Evolutionary conservation across 1,284 basidiomycete species (phyloP).

Genomic region (Agroathelia rolfsii): DNA sequence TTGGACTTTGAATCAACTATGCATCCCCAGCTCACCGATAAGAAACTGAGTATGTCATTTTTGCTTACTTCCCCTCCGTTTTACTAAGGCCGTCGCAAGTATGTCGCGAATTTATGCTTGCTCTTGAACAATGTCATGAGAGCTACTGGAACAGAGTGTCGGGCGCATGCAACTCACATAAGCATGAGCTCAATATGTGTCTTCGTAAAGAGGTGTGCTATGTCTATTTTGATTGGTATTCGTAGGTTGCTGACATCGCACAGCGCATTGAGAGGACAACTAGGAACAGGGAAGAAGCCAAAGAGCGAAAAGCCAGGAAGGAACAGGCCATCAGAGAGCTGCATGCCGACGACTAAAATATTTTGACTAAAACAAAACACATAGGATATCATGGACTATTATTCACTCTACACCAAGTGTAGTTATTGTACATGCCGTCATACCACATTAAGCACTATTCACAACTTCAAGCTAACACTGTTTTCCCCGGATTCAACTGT

Average conservation of each 20-base stretch:
- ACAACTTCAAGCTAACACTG: too few species aligned
- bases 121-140: slow-evolving; percentile 58
- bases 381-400: too few species aligned
- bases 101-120: slow-evolving; percentile 66
- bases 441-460: too few species aligned
- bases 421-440: too few species aligned
- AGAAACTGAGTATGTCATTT: slow-evolving; percentile 41
- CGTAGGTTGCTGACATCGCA: slow-evolving; percentile 2
- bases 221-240: background rate
- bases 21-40: slow-evolving; percentile 70
- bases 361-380: too few species aligned
- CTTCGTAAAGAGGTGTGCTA: slow-evolving; percentile 61
- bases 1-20: slow-evolving; percentile 26
- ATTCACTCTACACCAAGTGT: too few species aligned
- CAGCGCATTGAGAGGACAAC: slow-evolving; percentile 63
- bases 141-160: slow-evolving; percentile 52
- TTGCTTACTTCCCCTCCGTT: slow-evolving; percentile 3
- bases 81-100: slow-evolving; percentile 28
- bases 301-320: slow-evolving; percentile 42
- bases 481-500: slow-evolving; percentile 7
- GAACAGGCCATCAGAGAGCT: slow-evolving; percentile 56
- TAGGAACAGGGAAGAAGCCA: slow-evolving; percentile 61
- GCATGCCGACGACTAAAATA: slow-evolving; percentile 33
- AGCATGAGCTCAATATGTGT: slow-evolving; percentile 65
- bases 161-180: slow-evolving; percentile 65